A percentile compares a stretch with the other conserved stretches of the same genome.
Conservation (phyloP, 2,329 filamentous ascomycete species). For the Mycogone perniciosa region DNA sequence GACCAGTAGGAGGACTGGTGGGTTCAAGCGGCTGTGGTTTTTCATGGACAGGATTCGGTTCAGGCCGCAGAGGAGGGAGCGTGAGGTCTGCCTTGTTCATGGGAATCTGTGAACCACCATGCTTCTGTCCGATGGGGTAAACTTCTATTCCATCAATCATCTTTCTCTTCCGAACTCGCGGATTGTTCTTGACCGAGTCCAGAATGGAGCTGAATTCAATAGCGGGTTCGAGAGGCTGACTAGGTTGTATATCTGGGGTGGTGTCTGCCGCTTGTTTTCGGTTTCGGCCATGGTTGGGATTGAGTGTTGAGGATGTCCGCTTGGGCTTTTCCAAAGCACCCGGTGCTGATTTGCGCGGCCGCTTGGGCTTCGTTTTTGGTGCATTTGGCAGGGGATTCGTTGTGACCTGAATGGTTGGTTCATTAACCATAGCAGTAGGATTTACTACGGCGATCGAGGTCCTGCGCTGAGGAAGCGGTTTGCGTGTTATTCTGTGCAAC, state of each 20-base stretch:
- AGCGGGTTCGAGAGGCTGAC: conserved; percentile 11
- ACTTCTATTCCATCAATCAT: conserved; percentile 36
- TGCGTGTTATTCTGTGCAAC: conserved; percentile 31
- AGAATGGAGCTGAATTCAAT: conserved; percentile 38
- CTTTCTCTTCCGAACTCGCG: conserved; percentile 42
- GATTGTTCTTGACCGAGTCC: conserved; percentile 44
- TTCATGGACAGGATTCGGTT: conserved; percentile 15
- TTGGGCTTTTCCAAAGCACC: conserved; percentile 27
- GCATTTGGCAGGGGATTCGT: conserved; percentile 8
- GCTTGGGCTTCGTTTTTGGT: conserved; percentile 23
- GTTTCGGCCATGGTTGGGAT: conserved; percentile 30
- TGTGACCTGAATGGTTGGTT: conserved; percentile 2
- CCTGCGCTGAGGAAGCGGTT: conserved; percentile 8
- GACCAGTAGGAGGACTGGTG: conserved; percentile 20
- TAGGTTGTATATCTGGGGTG: background rate
- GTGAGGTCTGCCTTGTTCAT: conserved; percentile 16
- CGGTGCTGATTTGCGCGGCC: conserved; percentile 36
- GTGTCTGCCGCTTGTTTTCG: conserved; percentile 13
- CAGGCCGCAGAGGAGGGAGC: conserved; percentile 27
- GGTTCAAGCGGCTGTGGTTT: conserved; percentile 27
- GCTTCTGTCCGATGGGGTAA: conserved; percentile 13
- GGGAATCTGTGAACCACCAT: conserved; percentile 2
- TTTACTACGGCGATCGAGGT: conserved; percentile 1
- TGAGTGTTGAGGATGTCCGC: conserved; percentile 28
- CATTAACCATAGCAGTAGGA: conserved; percentile 7